Conservation (phyloP, 495 filamentous ascomycete species). For the Evernia prunastri region DNA sequence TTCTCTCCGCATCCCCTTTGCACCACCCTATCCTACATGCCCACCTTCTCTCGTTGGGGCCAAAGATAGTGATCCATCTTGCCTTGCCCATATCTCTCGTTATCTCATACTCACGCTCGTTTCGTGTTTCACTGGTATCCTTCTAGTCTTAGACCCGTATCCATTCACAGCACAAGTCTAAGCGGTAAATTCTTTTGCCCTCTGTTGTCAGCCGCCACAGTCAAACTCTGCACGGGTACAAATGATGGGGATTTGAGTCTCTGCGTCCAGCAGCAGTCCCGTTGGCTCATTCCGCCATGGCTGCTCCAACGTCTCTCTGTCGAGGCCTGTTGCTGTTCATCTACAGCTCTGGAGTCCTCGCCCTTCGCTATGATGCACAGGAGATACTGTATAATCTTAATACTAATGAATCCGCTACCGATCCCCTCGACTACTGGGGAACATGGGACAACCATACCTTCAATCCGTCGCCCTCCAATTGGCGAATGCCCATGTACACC, state of each 20-base stretch:
- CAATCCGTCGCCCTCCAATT: slow-evolving; percentile 54
- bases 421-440: slow-evolving; percentile 57
- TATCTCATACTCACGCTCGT: background rate
- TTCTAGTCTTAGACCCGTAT: background rate
- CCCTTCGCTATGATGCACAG: slow-evolving; percentile 50
- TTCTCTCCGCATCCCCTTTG: background rate
- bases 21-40: background rate
- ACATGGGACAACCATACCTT: slow-evolving; percentile 52
- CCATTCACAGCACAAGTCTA: background rate
- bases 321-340: background rate
- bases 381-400: slow-evolving; percentile 57
- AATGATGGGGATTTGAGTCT: background rate
- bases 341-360: slow-evolving; percentile 14
- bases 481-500: slow-evolving; percentile 69
- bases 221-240: background rate
- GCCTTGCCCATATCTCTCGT: background rate
- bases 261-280: slow-evolving; percentile 4
- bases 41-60: background rate
- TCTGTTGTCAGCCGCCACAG: background rate
- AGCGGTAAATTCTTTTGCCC: background rate
- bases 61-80: background rate
- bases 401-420: slow-evolving; percentile 49
- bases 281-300: background rate
- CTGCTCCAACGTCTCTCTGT: background rate
- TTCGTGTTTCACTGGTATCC: background rate